Base-by-base conservation (phyloP, 345 rosid genomes). In the Schrenkiella parvula region DNA sequence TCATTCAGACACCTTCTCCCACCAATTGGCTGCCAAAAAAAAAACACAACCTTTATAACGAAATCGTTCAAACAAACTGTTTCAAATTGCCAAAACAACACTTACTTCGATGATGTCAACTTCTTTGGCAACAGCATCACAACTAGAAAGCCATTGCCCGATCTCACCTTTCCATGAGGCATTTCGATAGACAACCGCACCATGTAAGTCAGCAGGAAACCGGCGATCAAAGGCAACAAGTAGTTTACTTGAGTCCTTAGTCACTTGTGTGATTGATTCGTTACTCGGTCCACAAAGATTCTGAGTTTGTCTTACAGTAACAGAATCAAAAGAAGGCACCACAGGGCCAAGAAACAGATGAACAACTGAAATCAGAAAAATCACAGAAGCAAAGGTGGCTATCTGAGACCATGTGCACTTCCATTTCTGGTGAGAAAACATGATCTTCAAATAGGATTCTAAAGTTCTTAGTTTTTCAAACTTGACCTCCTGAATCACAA, bases 81-180 rank as follows among this genome's bases (percentile, higher is more conserved):
- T 53, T 62, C 29, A 76, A 54, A 18, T 11, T 12, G 1, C 43
- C 35, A 69, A 42, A 14, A 8, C 2, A 52, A 67, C 8, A 18
- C 68, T 75, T 76, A 87, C 98, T 88, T 91, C 98, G 41, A 65
- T 50, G 46, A 91, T 68, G 53, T 73, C 78, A 69, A 84, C 84
- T 70, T 85, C 91, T 53, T 73, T 68, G 6, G 79, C 54, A 70
- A 82, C 64, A 2, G 89, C 76, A 81, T 93, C 88, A 74, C 97
- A 93, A 26, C 89, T 84, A 71, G 93, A 89, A 75, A 93, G 96
- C 98, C 98, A 91, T 53, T 80, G 86, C 2, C 97, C 99, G 15
- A 89, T 85, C 71, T 78, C 80, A 11, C 90, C 85, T 77, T 88
- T 95, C 99, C 99, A 95, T 0, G 97, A 90, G 23, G 95, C 93